Evolutionary conservation across 2,329 filamentous ascomycete species (phyloP), one percentile per base, ranked within the genome.

Genomic region (Fusarium sp.): DNA sequence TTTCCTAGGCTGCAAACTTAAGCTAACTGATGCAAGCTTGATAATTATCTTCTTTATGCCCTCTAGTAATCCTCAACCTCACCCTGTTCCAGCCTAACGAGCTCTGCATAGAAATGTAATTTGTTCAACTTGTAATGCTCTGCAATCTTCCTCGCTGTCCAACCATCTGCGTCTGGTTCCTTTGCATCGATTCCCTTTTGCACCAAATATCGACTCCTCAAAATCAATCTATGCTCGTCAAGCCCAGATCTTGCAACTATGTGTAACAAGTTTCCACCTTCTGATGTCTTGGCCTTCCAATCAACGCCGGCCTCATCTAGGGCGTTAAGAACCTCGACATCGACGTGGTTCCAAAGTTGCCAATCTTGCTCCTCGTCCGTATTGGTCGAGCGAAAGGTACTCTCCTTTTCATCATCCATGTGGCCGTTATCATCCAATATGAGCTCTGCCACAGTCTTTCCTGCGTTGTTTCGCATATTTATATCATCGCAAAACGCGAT

Each of bases 301-400:
- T 51, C 30, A 6, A 5, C 0, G 8, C 48, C 22, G 0, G 30
- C 48, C 1, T 34, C 12, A 2, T 34, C 30, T 12, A 51, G 3
- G 2, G 48, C 22, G 0, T 6, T 2, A 4, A 51, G 4, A 1
- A 51, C 47, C 11, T 51, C 28, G 2, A 0, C 0, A 8, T 51
- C 47, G 3, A 18, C 20, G 1, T 32, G 5, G 0, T 1, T 2
- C 22, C 22, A 32, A 8, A 3, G 2, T 8, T 10, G 28, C 3
- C 0, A 9, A 50, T 32, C 28, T 17, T 17, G 14, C 12, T 44
- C 10, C 6, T 8, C 6, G 15, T 30, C 30, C 30, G 30, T 30
- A 12, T 30, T 12, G 1, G 30, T 30, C 4, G 1, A 30, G 30
- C 30, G 30, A 30, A 30, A 30, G 11, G 30, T 30, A 30, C 30